Percentiles rank a stretch among this genome's conserved stretches.
Evolutionary conservation across 202 grass and related monocot species (phyloP).

Genomic region (Saccharum hybrid): DNA sequence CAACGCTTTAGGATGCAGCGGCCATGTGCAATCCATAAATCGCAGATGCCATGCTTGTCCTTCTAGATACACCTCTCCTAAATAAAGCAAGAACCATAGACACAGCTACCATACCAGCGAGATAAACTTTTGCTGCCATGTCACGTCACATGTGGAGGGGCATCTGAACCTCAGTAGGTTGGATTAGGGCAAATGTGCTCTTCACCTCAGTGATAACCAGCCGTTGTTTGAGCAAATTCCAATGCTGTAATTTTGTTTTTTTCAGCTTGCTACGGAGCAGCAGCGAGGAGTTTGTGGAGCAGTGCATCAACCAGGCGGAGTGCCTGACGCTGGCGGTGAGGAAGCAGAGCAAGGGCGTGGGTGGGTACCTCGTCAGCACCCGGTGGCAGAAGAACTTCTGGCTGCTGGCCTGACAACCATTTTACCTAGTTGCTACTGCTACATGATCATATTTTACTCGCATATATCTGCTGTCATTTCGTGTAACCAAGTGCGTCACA

Average conservation of each 20-base stretch:
- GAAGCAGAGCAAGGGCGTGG: constrained; percentile 93
- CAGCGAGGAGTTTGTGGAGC: constrained; percentile 83
- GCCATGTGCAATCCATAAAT: constrained; percentile 58
- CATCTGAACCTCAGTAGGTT: constrained; percentile 4
- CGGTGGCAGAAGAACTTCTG: constrained; percentile 99
- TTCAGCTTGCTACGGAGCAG: constrained; percentile 67
- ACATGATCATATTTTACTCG: constrained; percentile 38
- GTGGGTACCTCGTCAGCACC: constrained; percentile 88
- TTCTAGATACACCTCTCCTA: constrained; percentile 26
- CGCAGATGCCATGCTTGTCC: constrained; percentile 48
- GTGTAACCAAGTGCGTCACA: constrained; percentile 17
- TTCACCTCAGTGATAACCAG: not conserved
- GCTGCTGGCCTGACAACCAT: constrained; percentile 67
- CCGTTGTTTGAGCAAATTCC: constrained; percentile 16
- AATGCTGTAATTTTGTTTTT: not conserved
- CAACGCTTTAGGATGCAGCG: constrained; percentile 15
- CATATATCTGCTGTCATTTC: constrained; percentile 29
- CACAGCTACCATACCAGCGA: not conserved
- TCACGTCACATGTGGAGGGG: constrained; percentile 13
- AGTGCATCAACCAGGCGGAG: constrained; percentile 85
- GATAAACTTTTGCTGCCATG: not conserved
- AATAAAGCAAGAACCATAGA: constrained; percentile 42
- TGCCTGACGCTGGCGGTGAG: constrained; percentile 93
- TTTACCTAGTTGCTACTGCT: constrained; percentile 10
- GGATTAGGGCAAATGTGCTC: not conserved